These are phyloP conservation scores for Amniculicola lignicola DNA, from an alignment of 495 filamentous ascomycete species.

Conservation along the genomic window DNA sequence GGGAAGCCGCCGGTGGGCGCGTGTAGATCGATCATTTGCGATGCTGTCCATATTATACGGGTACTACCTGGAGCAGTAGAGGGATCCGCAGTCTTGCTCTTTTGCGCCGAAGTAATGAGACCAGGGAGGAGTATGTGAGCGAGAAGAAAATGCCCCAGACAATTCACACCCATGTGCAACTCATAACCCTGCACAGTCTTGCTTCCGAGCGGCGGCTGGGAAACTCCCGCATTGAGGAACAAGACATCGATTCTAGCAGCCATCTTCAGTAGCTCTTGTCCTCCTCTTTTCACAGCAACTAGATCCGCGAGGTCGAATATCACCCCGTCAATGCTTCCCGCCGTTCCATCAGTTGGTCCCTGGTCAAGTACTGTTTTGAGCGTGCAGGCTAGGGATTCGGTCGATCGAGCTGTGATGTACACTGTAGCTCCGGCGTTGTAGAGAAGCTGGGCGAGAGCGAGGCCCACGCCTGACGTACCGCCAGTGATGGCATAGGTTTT, in stretches of 20 bases:
- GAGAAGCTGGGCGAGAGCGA: constrained; percentile 43
- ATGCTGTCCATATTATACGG: constrained; percentile 45
- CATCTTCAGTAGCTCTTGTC: constrained; percentile 40
- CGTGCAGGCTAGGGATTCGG: neutral
- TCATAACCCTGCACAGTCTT: constrained; percentile 44
- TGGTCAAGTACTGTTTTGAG: neutral
- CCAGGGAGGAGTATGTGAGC: constrained; percentile 48
- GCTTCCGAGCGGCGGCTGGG: constrained; percentile 43
- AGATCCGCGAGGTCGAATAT: constrained; percentile 48
- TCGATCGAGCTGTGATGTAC: constrained; percentile 39
- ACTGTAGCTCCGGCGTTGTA: constrained; percentile 40
- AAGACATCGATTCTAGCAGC: constrained; percentile 50
- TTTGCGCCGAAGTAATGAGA: constrained; percentile 41
- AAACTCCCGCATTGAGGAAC: constrained; percentile 50
- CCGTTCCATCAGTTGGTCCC: neutral
- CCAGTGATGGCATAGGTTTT: constrained; percentile 39
- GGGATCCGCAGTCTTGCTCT: neutral
- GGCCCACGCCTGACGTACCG: constrained; percentile 41
- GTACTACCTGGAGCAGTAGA: constrained; percentile 35
- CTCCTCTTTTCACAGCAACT: constrained; percentile 45
- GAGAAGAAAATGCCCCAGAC: constrained; percentile 50
- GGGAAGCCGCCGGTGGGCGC: constrained; percentile 27
- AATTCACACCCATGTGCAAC: constrained; percentile 50
- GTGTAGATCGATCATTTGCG: constrained; percentile 30
- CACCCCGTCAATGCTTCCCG: constrained; percentile 19